Evolutionary conservation across 345 rosid genomes (phyloP), one percentile per base, ranked within the genome.

Genomic region (Erysimum cheiranthoides): DNA sequence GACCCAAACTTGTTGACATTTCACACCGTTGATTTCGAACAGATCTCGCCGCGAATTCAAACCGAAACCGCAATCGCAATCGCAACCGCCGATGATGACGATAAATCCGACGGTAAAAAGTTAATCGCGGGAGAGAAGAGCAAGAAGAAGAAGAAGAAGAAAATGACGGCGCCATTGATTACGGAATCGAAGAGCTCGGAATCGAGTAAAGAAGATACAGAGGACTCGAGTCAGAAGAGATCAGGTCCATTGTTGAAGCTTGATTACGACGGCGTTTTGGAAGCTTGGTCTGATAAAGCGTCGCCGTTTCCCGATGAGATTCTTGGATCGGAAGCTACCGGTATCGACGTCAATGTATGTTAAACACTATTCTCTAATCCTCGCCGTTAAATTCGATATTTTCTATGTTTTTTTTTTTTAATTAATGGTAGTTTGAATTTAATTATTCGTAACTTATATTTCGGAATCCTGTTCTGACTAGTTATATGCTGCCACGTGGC

Each of bases 301-400:
- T 88, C 80, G 18, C 97, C 99, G 5, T 90, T 89, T 67, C 13
- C 92, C 18, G 93, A 86, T 4, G 92, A 86, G 17, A 35, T 50
- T 32, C 46, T 75, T n/a, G 86, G 77, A 10, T 60, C 84, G n/a
- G 83, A 87, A 27, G 76, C 50, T 25, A 70, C 82, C 13, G 90
- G 90, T 60, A 75, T 34, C 16, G 97, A 92, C 64, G 85, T 87
- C 69, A 78, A 88, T 73, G 97, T 92, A 90, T 59, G 97, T 86
- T 86, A 53, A 53, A 36, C 28, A 60, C 69, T 78, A 4, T 6
- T 32, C 63, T 40, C 46, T 57, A 54, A 39, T 38, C 73, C 52
- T 82, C 47, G 74, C 82, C 73, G 73, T 80, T 65, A 50, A 52
- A 8, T 70, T 70, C 66, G 66, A 46, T 68, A 18, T 45, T 63